These are phyloP conservation scores for Aspergillus taichungensis DNA, from an alignment of 495 filamentous ascomycete species.

Conservation along the genomic window DNA sequence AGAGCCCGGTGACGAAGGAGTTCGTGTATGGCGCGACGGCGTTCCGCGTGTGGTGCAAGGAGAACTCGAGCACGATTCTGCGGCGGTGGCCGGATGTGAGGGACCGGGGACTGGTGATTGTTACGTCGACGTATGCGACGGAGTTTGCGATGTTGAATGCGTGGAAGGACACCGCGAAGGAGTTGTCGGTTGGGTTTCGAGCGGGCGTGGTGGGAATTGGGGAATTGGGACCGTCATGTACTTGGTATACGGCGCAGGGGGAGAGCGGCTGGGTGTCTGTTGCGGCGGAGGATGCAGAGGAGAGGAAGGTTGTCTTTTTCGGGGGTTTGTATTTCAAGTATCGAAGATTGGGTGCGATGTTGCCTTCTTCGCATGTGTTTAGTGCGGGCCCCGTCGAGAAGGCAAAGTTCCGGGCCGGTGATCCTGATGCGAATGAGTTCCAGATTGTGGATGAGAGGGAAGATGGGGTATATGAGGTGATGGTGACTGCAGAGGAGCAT, in stretches of 20 bases:
- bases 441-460: not conserved
- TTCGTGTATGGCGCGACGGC: slow-evolving; percentile 2
- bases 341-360: not conserved
- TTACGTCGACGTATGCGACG: not conserved
- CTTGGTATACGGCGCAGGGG: slow-evolving; percentile 1
- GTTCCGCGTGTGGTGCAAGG: slow-evolving; percentile 1
- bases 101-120: slow-evolving; percentile 1
- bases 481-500: not conserved
- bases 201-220: slow-evolving; percentile 1
- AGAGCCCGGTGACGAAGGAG: slow-evolving; percentile 1
- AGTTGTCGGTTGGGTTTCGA: slow-evolving; percentile 1
- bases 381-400: slow-evolving; percentile 1
- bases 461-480: not conserved
- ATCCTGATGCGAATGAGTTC: not conserved
- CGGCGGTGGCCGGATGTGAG: not conserved
- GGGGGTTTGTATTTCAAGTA: slow-evolving; percentile 1
- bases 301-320: slow-evolving; percentile 3
- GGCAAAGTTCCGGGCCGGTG: not conserved
- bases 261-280: slow-evolving; percentile 1
- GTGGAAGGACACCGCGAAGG: slow-evolving; percentile 1
- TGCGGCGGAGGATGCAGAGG: not conserved
- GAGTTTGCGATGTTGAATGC: slow-evolving; percentile 2
- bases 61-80: not conserved
- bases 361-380: slow-evolving; percentile 1
- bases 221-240: not conserved